phyloP scores from a whole-genome alignment of 208 protist species.

The Crithidia sp. region DNA sequence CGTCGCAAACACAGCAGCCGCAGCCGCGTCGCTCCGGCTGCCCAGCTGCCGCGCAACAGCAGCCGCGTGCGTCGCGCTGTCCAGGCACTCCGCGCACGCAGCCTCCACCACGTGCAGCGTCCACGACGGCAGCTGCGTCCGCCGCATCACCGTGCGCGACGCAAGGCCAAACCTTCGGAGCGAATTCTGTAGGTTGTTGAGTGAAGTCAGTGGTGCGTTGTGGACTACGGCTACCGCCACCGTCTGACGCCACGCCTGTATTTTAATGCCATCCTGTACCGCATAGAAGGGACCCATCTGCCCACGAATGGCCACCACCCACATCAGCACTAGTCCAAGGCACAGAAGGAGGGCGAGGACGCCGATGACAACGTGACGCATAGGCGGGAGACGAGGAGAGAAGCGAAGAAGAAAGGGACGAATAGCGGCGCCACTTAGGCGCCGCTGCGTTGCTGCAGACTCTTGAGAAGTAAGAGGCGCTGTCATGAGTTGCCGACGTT shows the following conservation, averaged over 20 bases:
- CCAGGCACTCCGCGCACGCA: constrained; percentile 2
- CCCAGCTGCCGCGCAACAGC: constrained; percentile 5
- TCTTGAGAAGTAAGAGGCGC: too few species aligned
- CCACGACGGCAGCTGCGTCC: neutral
- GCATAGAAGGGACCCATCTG: neutral
- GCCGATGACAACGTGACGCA: too few species aligned
- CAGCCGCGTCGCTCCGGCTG: neutral
- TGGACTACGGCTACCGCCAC: neutral
- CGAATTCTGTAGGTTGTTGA: neutral
- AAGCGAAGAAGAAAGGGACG: too few species aligned
- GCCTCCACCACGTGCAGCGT: neutral
- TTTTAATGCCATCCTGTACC: neutral
- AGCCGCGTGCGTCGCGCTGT: constrained; percentile 6
- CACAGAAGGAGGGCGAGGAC: too few species aligned
- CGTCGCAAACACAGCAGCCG: constrained; percentile 12
- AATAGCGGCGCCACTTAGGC: too few species aligned
- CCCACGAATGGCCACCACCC: neutral
- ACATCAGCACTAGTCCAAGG: neutral
- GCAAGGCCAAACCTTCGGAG: neutral
- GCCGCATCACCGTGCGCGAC: neutral
- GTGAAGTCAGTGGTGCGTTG: neutral
- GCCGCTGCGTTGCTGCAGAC: too few species aligned
- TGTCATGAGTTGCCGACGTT: too few species aligned
- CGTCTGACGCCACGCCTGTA: neutral
- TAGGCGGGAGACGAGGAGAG: too few species aligned